Conservation (phyloP, 1,284 basidiomycete genomes). For the Coriolopsis trogii region DNA sequence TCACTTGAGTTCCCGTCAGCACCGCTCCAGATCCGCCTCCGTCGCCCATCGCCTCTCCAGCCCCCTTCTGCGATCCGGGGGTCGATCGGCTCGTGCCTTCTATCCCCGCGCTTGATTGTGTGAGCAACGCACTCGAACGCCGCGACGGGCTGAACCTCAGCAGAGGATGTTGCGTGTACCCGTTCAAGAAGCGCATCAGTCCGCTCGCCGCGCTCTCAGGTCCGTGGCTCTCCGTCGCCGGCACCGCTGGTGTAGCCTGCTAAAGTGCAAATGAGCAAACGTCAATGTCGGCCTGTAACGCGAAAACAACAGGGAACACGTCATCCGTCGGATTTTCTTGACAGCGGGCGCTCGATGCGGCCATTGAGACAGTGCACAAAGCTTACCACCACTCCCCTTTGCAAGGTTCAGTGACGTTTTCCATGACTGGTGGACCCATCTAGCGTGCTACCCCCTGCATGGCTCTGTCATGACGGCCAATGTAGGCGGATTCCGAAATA, state of each 20-base stretch:
- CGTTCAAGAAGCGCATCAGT: conserved; percentile 47
- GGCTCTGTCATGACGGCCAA: too few relatives aligned
- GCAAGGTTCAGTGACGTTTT: too few relatives aligned
- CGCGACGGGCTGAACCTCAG: conserved; percentile 39
- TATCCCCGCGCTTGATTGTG: conserved; percentile 10
- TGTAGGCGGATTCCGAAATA: too few relatives aligned
- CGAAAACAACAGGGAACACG: too few relatives aligned
- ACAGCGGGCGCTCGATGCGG: conserved; percentile 12
- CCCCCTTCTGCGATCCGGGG: conserved; percentile 8
- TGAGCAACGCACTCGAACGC: conserved; percentile 24
- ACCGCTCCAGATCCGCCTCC: conserved; percentile 1
- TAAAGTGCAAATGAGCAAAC: conserved; percentile 2
- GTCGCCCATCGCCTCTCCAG: conserved; percentile 6
- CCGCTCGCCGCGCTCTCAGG: conserved; percentile 34
- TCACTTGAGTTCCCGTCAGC: conserved; percentile 14
- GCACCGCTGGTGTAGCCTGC: conserved; percentile 17
- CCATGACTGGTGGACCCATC: too few relatives aligned
- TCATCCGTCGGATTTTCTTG: too few relatives aligned
- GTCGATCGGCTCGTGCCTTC: conserved; percentile 7
- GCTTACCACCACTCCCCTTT: too few relatives aligned
- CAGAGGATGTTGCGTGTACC: conserved; percentile 45
- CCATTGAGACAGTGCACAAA: too few relatives aligned
- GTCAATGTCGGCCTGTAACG: conserved; percentile 9
- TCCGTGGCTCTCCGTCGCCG: conserved; percentile 24
- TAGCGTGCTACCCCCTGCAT: too few relatives aligned